Evolutionary conservation across 2,329 filamentous ascomycete genomes (phyloP).

Genomic region (Chrysoporthe austroafricana): DNA sequence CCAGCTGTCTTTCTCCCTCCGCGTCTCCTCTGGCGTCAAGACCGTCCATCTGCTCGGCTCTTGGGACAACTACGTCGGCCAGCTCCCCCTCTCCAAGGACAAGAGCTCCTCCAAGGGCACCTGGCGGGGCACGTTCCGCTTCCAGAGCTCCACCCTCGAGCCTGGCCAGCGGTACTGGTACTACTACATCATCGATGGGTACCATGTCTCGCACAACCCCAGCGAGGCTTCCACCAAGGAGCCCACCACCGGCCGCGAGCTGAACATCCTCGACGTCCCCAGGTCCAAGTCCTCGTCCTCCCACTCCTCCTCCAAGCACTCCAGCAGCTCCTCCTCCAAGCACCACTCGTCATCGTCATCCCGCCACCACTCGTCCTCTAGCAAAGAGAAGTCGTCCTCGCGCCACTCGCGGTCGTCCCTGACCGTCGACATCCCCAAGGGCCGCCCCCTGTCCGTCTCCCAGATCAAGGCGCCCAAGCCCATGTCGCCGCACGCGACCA

Average conservation of each 20-base stretch:
- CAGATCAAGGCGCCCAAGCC: slow-evolving; percentile 92
- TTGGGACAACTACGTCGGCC: slow-evolving; percentile 95
- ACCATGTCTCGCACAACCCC: slow-evolving; percentile 96
- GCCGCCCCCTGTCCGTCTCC: slow-evolving; percentile 83
- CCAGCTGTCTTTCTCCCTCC: slow-evolving; percentile 94
- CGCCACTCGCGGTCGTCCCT: slow-evolving; percentile 53
- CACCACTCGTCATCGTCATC: slow-evolving; percentile 46
- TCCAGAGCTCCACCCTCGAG: slow-evolving; percentile 84
- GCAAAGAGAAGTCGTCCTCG: slow-evolving; percentile 41
- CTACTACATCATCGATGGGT: slow-evolving; percentile 99
- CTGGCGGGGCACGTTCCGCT: slow-evolving; percentile 96
- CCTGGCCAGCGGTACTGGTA: slow-evolving; percentile 97
- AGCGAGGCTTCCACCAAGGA: slow-evolving; percentile 87
- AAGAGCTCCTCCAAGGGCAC: slow-evolving; percentile 81
- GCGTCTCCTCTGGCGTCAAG: slow-evolving; percentile 95
- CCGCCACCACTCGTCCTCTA: slow-evolving; percentile 41
- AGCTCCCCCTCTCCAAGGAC: slow-evolving; percentile 93
- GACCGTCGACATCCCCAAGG: slow-evolving; percentile 76
- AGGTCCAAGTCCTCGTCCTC: slow-evolving; percentile 52
- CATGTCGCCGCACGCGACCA: slow-evolving; percentile 83
- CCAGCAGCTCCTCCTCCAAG: slow-evolving; percentile 46
- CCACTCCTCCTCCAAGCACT: slow-evolving; percentile 50
- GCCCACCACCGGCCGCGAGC: slow-evolving; percentile 93
- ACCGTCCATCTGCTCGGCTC: slow-evolving; percentile 96
- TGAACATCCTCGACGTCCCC: slow-evolving; percentile 96